Percentiles rank a stretch among this genome's conserved stretches.
phyloP scores from a whole-genome alignment of 1,284 basidiomycete genomes.

The Meira miltonrushii region DNA sequence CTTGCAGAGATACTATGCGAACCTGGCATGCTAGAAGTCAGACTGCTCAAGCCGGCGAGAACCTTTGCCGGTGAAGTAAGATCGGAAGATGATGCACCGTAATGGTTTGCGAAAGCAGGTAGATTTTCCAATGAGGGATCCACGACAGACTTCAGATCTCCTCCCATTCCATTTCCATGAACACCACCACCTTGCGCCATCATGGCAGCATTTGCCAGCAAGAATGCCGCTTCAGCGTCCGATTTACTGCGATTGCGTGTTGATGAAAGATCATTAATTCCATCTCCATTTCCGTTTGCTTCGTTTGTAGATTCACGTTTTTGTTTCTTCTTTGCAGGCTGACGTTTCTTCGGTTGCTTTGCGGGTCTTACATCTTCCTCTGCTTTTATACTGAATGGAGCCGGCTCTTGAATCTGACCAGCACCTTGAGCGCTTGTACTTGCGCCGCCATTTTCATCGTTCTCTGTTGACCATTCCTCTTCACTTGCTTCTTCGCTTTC shows the following conservation, averaged over 20 bases:
- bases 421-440: constrained; percentile 7
- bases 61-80: constrained; percentile 8
- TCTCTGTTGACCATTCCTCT: constrained; percentile 15
- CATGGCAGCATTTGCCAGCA: constrained; percentile 34
- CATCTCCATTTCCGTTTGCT: not conserved
- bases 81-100: constrained; percentile 3
- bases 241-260: constrained; percentile 31
- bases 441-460: constrained; percentile 18
- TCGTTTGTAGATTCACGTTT: not conserved
- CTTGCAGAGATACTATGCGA: not conserved
- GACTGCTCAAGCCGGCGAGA: constrained; percentile 4
- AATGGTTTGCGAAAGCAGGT: not conserved
- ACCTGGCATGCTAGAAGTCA: not conserved
- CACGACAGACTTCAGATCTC: constrained; percentile 1
- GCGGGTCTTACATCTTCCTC: not conserved
- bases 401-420: not conserved
- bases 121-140: constrained; percentile 6
- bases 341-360: not conserved
- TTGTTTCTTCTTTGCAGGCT: constrained; percentile 7
- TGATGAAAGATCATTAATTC: constrained; percentile 2
- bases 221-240: constrained; percentile 41
- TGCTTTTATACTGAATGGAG: not conserved
- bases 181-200: constrained; percentile 22
- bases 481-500: constrained; percentile 21
- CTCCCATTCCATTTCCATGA: not conserved